These are phyloP conservation scores for Ophiostoma ulmi DNA, from an alignment of 2,329 filamentous ascomycete species.

Conservation along the genomic window DNA sequence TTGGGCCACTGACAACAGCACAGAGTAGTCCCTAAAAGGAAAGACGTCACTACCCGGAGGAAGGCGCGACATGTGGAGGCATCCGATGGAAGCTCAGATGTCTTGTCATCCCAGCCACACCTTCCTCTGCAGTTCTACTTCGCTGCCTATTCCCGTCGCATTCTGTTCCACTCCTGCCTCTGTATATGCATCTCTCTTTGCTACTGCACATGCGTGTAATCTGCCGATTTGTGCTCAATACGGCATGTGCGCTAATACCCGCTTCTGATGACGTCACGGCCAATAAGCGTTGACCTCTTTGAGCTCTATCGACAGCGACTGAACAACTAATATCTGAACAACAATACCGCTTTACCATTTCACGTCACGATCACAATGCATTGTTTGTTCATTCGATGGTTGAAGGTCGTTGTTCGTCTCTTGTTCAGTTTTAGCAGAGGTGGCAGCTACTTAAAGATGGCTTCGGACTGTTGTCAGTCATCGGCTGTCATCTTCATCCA, in stretches of 20 bases:
- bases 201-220: neutral
- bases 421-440: neutral
- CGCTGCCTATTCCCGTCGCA: neutral
- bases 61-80: neutral
- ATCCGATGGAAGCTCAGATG: neutral
- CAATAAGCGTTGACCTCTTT: slow-evolving; percentile 18
- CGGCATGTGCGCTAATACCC: neutral
- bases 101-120: neutral
- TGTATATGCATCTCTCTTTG: neutral
- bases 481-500: neutral
- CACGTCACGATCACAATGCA: neutral
- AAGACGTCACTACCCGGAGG: neutral
- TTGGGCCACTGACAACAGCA: too few relatives aligned
- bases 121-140: neutral
- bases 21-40: neutral
- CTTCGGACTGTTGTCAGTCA: neutral
- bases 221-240: slow-evolving; percentile 14
- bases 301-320: neutral
- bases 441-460: neutral
- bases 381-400: neutral
- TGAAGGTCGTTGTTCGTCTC: neutral
- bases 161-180: neutral
- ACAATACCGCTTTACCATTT: neutral
- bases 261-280: slow-evolving; percentile 21
- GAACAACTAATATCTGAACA: neutral